Percentiles rank a stretch among this genome's conserved stretches.
Evolutionary conservation across 2,329 filamentous ascomycete species (phyloP).

Genomic region (Cryphonectria japonica): DNA sequence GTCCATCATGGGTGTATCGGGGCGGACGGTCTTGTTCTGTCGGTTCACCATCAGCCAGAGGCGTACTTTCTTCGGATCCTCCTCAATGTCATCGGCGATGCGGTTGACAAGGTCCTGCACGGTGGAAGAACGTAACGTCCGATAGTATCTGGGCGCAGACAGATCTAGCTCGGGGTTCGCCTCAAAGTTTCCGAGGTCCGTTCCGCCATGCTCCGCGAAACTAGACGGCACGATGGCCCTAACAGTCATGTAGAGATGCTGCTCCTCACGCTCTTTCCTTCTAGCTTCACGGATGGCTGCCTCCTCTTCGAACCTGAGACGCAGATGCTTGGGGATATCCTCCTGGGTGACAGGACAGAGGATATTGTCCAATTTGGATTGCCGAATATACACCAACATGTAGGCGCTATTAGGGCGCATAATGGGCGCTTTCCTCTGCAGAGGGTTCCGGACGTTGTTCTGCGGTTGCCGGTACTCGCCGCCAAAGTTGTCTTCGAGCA

Average conservation of each 20-base stretch:
- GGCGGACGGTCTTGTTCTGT: slow-evolving; percentile 94
- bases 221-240: slow-evolving; percentile 81
- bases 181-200: slow-evolving; percentile 78
- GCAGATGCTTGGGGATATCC: slow-evolving; percentile 81
- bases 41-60: slow-evolving; percentile 98
- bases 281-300: slow-evolving; percentile 73
- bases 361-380: slow-evolving; percentile 81
- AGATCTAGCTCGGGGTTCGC: slow-evolving; percentile 58
- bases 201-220: slow-evolving; percentile 80
- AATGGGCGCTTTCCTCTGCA: slow-evolving; percentile 61
- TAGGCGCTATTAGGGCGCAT: slow-evolving; percentile 84
- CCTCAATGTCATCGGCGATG: slow-evolving; percentile 70
- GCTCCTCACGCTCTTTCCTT: slow-evolving; percentile 88
- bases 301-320: slow-evolving; percentile 81
- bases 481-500: slow-evolving; percentile 94
- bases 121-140: slow-evolving; percentile 74
- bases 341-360: slow-evolving; percentile 75
- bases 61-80: slow-evolving; percentile 72
- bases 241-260: slow-evolving; percentile 87
- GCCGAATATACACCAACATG: slow-evolving; percentile 97
- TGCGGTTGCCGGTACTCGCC: slow-evolving; percentile 72
- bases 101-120: slow-evolving; percentile 74
- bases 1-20: slow-evolving; percentile 84
- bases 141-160: slow-evolving; percentile 72
- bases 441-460: slow-evolving; percentile 48